Evolutionary conservation across 1,284 basidiomycete species (phyloP).

Genomic region (Cerioporus squamosus): DNA sequence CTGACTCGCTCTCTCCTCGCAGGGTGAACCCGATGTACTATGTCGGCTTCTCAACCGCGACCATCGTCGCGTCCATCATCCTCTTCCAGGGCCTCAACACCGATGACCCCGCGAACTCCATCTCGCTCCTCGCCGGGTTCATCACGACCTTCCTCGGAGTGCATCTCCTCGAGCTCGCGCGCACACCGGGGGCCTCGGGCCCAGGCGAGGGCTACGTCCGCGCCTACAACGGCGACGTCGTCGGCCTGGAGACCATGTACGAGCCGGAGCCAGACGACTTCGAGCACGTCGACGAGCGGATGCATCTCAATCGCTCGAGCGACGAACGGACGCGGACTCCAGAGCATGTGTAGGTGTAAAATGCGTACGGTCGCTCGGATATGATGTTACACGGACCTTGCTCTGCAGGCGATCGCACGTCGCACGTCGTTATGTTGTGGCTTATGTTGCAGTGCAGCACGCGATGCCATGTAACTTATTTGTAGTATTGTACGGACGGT

Average conservation of each 20-base stretch:
- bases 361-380: too few relatives aligned
- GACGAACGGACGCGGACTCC: slow-evolving; percentile 1
- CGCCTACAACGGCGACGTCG: slow-evolving; percentile 16
- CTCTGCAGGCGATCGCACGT: not conserved
- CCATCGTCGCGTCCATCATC: slow-evolving; percentile 93
- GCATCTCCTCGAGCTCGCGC: slow-evolving; percentile 69
- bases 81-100: slow-evolving; percentile 98
- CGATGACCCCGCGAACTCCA: slow-evolving; percentile 76
- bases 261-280: slow-evolving; percentile 21
- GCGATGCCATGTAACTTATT: slow-evolving; percentile 7
- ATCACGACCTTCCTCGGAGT: slow-evolving; percentile 54
- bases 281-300: slow-evolving; percentile 18
- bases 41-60: slow-evolving; percentile 97
- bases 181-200: slow-evolving; percentile 5
- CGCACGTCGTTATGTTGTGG: not conserved
- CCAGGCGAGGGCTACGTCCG: slow-evolving; percentile 15
- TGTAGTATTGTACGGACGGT: slow-evolving; percentile 15
- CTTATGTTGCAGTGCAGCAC: too few relatives aligned
- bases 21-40: slow-evolving; percentile 99
- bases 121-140: slow-evolving; percentile 89
- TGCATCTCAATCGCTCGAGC: slow-evolving; percentile 14
- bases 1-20: not conserved
- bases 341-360: slow-evolving; percentile 1
- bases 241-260: slow-evolving; percentile 23
- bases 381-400: too few relatives aligned